These are phyloP conservation scores for Mycosphaerella sp. DNA, from an alignment of 2,329 filamentous ascomycete genomes.

Conservation along the genomic window DNA sequence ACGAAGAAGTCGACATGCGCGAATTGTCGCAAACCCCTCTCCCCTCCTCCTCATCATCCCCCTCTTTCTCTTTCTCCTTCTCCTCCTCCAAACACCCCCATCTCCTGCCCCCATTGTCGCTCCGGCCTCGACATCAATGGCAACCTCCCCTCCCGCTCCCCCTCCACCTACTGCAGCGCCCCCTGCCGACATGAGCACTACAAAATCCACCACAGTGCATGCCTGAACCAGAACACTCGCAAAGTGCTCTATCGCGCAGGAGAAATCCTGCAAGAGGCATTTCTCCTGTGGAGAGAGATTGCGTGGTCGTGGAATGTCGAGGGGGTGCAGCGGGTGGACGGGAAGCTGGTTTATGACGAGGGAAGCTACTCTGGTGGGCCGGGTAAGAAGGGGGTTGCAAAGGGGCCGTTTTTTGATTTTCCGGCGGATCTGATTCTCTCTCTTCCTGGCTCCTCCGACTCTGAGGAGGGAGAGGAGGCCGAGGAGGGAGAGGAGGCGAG, in stretches of 20 bases:
- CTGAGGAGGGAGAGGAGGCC: too few relatives aligned
- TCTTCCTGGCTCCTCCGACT: too few relatives aligned
- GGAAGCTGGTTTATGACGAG: background rate
- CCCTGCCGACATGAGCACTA: background rate
- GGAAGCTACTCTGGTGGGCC: background rate
- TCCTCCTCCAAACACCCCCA: too few relatives aligned
- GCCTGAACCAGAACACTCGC: slow-evolving; percentile 5
- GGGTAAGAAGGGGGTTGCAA: too few relatives aligned
- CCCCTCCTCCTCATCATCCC: too few relatives aligned
- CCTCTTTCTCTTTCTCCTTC: too few relatives aligned
- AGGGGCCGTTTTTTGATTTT: background rate
- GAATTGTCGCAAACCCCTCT: too few relatives aligned
- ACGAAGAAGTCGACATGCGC: too few relatives aligned
- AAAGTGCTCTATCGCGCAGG: slow-evolving; percentile 21
- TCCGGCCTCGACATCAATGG: background rate
- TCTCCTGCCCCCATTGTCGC: background rate
- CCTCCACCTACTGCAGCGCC: slow-evolving; percentile 9
- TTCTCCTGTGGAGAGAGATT: slow-evolving; percentile 9
- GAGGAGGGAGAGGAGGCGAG: too few relatives aligned
- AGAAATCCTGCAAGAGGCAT: slow-evolving; percentile 13
- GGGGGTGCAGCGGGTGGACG: background rate
- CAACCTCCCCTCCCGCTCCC: background rate
- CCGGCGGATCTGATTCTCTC: background rate
- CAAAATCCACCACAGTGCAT: background rate
- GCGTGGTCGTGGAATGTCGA: slow-evolving; percentile 11